Conservation (phyloP, 1,284 basidiomycete genomes). For the Microbotryum saponariae region DNA sequence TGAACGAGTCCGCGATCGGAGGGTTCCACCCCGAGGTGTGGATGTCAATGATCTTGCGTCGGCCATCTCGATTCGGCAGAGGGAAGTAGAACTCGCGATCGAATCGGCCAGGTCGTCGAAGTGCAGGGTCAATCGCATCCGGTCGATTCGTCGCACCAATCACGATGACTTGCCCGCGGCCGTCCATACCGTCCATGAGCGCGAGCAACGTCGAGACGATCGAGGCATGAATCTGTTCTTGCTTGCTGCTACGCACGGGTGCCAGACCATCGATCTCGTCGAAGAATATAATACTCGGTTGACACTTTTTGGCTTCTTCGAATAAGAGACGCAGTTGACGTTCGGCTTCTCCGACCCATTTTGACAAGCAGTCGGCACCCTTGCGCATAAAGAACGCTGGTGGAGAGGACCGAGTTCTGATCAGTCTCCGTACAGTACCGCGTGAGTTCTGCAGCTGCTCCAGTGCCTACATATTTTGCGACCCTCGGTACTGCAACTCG, state of each 20-base stretch:
- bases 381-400: conserved; percentile 99
- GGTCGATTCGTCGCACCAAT: conserved; percentile 97
- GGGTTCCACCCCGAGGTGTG: conserved; percentile 89
- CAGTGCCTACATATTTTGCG: conserved; percentile 70
- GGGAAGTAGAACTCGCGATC: conserved; percentile 99
- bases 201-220: conserved; percentile 94
- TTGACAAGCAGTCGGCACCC: conserved; percentile 93
- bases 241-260: conserved; percentile 93
- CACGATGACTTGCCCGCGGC: conserved; percentile 86
- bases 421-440: background rate
- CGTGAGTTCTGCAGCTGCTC: background rate
- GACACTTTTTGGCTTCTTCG: conserved; percentile 85
- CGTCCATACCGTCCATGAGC: conserved; percentile 99
- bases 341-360: conserved; percentile 99
- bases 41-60: conserved; percentile 82
- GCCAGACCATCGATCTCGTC: conserved; percentile 99
- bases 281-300: conserved; percentile 94
- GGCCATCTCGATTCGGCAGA: conserved; percentile 71
- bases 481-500: conserved; percentile 82
- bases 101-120: conserved; percentile 89
- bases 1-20: conserved; percentile 58
- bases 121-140: conserved; percentile 91
- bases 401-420: background rate
- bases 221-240: conserved; percentile 97
- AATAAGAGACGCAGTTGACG: conserved; percentile 91